Evolutionary conservation across 192 early-diverging fungal species (phyloP).

Genomic region (Paraglomus occultum): DNA sequence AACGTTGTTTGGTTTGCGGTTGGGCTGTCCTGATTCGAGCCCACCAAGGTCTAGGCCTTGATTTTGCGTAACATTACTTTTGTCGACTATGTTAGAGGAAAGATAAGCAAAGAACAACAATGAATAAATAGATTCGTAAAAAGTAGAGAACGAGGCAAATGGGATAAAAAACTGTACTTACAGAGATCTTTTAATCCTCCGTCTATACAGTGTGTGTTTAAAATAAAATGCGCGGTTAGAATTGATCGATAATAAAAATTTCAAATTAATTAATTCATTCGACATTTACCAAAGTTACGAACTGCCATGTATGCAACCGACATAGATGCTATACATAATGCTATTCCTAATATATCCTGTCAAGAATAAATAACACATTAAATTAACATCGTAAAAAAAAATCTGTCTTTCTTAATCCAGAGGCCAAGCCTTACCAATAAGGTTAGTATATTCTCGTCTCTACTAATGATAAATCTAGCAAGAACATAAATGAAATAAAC

Average conservation of each 20-base stretch:
- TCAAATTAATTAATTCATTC: neutral
- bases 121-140: no score
- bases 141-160: no score
- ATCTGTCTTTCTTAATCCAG: neutral
- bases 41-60: no score
- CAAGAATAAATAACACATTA: neutral
- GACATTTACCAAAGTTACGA: slow-evolving; percentile 12
- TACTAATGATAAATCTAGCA: slow-evolving; percentile 4
- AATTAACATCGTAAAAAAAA: neutral
- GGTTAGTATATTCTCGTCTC: slow-evolving; percentile 9
- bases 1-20: no score
- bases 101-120: no score
- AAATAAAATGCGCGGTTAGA: neutral
- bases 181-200: slow-evolving; percentile 11
- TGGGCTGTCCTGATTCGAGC: no score
- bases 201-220: neutral
- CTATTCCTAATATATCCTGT: slow-evolving; percentile 22
- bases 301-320: slow-evolving; percentile 6
- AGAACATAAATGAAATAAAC: slow-evolving; percentile 14
- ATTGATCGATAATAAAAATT: neutral
- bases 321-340: slow-evolving; percentile 2
- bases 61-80: no score
- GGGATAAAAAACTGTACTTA: neutral
- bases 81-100: no score
- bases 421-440: slow-evolving; percentile 15